Evolutionary conservation across 768 basidiomycete genomes (phyloP), one percentile per base, ranked within the genome.

Genomic region (Tylopilus vinaceipallidus): DNA sequence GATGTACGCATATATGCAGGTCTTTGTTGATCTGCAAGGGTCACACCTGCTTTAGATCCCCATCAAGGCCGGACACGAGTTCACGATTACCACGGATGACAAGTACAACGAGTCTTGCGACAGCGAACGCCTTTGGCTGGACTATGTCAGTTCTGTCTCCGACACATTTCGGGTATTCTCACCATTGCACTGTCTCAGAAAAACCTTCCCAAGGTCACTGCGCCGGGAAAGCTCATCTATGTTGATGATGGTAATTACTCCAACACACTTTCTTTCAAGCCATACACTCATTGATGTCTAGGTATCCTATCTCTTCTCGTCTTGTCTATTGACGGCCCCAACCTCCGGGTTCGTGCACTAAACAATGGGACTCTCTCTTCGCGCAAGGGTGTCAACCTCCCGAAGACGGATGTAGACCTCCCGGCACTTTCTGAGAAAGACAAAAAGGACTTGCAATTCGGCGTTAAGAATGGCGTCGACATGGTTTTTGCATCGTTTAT

Each of bases 401-500:
- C 97, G 61, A 97, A 98, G 74, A 98, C 97, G 55, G 80, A 86
- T 12, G 97, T 99, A 62, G 97, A 99, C 73, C 85, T 99, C 45
- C 97, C 97, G 45, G 91, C 97, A 44, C 83, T 99, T 36, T 97
- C 94, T 50, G 91, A 92, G 49, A 98, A 99, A 80, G 97, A 99
- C 82, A 98, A 97, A 79, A 84, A 83, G 56, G 97, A 98, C 66
- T 73, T 99, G 52, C 69, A 77, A 55, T 99, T 98, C 56, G 97
- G 97, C 71, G 95, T 97, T 65, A 88, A 84, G 80, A 98, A 99
- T 71, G 86, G 86, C 53, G 95, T 99, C 55, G 97, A 99, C 78
- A 98, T 99, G 95, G 73, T 99, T 63, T 99, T 99, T 67, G 97
- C 97, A 6, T 98, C 97, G 3, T 99, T 98, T 71, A 98, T 99